Base-by-base conservation (phyloP, 1,284 basidiomycete species). In the Puccinia coronata region DNA sequence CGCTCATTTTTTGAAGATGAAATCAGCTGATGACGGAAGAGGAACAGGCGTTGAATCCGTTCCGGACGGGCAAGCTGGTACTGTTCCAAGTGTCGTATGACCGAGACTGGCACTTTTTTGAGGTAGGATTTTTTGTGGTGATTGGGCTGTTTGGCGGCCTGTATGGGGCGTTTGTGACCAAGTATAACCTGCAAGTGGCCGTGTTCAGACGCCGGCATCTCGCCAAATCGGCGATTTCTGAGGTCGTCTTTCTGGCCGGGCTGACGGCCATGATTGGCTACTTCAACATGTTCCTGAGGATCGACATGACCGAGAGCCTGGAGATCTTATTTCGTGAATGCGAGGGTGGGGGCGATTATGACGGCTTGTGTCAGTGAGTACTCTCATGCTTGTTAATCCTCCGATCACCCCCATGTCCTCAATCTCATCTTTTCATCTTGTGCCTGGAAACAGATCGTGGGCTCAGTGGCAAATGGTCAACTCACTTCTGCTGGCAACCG, bases 91-190 rank as follows among this genome's bases (percentile, higher is more conserved):
- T 99, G 82, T 96, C 95, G 8, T 99, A 99, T 87, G 94, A 94
- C 86, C 90, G 96, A 41, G 94, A 96, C 85, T 99, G 97, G 97
- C 96, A 99, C 86, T 98, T 97, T 88, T 99, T 99, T 85, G 97
- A 98, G 86, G 94, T 99, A 77, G 90, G 96, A 47, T 98, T 95
- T 87, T 86, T 86, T 67, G 89, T 98, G 76, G 90, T 99, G 82
- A 90, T 99, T 63, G 97, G 97, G 4, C 90, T 99, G 83, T 98
- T 99, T 86, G 97, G 97, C 51, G 96, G 97, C 55, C 89, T 98
- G 0, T 99, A 99, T 86, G 97, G 97, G 25, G 96, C 95, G 0
- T 93, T 99, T 84, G 92, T 99, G 53, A 93, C 97, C 86, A 98
- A 96, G 86, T 97, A 97, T 88, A 96, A 99, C 86, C 88, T 98